These are phyloP conservation scores for Gaeumannomyces sp. DNA, from an alignment of 2,329 filamentous ascomycete species.

Conservation along the genomic window DNA sequence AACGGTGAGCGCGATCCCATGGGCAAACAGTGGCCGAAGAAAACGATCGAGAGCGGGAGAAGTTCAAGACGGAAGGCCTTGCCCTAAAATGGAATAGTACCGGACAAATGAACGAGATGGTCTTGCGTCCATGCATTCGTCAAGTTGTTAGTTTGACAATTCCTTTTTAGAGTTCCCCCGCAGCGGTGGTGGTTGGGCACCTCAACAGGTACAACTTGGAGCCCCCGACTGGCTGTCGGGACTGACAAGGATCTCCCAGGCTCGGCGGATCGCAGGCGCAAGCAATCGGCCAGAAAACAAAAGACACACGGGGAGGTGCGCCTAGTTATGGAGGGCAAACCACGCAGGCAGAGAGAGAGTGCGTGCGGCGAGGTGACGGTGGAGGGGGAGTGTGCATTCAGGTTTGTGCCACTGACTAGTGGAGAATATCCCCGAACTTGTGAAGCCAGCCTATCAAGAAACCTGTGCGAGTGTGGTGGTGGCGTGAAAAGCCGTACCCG, in stretches of 20 bases:
- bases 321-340: background rate
- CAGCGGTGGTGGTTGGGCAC: constrained; percentile 2
- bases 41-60: background rate
- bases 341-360: background rate
- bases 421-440: background rate
- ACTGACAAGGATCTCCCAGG: background rate
- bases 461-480: background rate
- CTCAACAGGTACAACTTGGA: background rate
- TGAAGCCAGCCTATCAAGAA: background rate
- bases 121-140: background rate
- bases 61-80: background rate
- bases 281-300: background rate
- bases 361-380: background rate
- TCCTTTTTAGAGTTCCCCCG: constrained; percentile 5
- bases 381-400: background rate
- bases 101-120: background rate
- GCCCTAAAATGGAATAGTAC: background rate
- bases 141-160: background rate
- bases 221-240: background rate
- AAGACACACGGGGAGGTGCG: background rate
- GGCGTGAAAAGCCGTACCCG: background rate
- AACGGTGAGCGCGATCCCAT: background rate
- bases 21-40: background rate
- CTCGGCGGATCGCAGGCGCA: background rate
- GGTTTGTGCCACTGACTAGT: constrained; percentile 1